Percentiles rank a stretch among this genome's conserved stretches.
Evolutionary conservation across 106 monocot species (phyloP).

Genomic region (Iris macrosiphon): DNA sequence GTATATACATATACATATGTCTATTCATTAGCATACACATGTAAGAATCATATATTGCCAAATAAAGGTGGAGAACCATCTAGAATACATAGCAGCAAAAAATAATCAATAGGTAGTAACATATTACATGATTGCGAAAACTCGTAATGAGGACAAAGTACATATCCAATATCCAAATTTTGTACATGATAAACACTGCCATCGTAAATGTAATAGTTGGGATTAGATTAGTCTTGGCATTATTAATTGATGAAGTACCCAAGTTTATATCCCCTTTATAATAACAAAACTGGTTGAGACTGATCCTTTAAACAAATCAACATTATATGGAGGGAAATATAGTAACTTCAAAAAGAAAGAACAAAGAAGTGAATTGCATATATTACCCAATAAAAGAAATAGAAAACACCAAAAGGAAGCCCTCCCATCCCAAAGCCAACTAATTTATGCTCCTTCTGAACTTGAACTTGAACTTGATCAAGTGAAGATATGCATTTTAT

Average conservation of each 20-base stretch:
- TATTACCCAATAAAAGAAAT: conserved; percentile 25
- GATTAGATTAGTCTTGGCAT: conserved; percentile 16
- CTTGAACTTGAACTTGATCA: too few relatives aligned
- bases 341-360: neutral
- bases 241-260: neutral
- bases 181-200: conserved; percentile 26
- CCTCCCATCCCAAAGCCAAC: conserved; percentile 13
- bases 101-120: too few relatives aligned
- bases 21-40: too few relatives aligned
- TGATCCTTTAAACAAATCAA: neutral
- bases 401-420: conserved; percentile 20
- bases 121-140: too few relatives aligned
- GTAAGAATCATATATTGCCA: too few relatives aligned
- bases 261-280: neutral
- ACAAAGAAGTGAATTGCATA: neutral
- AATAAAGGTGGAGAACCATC: too few relatives aligned
- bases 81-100: too few relatives aligned
- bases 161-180: neutral
- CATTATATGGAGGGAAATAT: neutral
- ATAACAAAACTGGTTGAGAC: neutral
- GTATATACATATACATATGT: too few relatives aligned
- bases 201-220: conserved; percentile 36
- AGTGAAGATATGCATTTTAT: neutral
- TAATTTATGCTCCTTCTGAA: conserved; percentile 7
- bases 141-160: too few relatives aligned